Evolutionary conservation across 2,329 filamentous ascomycete genomes (phyloP), one percentile per base, ranked within the genome.

Genomic region (Acarospora socialis): DNA sequence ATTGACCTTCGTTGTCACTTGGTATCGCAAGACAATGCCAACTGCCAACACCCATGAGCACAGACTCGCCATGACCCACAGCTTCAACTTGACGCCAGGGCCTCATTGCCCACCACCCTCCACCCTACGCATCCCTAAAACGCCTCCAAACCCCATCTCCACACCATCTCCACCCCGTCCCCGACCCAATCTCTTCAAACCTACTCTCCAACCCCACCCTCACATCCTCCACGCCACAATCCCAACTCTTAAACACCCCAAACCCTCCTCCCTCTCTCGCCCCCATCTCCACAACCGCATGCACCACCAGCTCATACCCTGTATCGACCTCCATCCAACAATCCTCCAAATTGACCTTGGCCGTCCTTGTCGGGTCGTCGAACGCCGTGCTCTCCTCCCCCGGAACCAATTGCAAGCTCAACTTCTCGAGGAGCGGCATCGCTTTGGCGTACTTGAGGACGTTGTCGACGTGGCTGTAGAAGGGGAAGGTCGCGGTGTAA

Each of bases 401-500:
- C 2, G 63, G 64, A 3, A 60, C 57, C 8, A 67, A 40, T 32
- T 73, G 72, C 8, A 76, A 51, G 34, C 61, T 73, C 1, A 78
- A 52, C 8, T 56, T 56, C 24, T 66, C 58, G 3, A 79, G 43
- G 7, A 52, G 60, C 1, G 63, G 64, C 38, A 75, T 60, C 36
- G 59, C 43, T 2, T 54, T 48, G 2, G 70, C 49, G 1, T 70
- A 54, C 26, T 54, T 55, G 22, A 59, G 40, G 3, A 61, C 49
- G 1, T 53, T 37, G 22, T 64, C 54, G 30, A 79, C 61, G 46
- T 81, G 76, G 4, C 65, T 64, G 28, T 65, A 62, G 21, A 75
- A 70, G 0, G 78, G 77, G 43, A 81, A 82, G 5, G 80, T 67
- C 21, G 70, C 73, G 3, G 75, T 63, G 47, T 80, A 81, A 33